Conservation (phyloP, 2,329 filamentous ascomycete genomes). For the Cordyceps cateniannulata region DNA sequence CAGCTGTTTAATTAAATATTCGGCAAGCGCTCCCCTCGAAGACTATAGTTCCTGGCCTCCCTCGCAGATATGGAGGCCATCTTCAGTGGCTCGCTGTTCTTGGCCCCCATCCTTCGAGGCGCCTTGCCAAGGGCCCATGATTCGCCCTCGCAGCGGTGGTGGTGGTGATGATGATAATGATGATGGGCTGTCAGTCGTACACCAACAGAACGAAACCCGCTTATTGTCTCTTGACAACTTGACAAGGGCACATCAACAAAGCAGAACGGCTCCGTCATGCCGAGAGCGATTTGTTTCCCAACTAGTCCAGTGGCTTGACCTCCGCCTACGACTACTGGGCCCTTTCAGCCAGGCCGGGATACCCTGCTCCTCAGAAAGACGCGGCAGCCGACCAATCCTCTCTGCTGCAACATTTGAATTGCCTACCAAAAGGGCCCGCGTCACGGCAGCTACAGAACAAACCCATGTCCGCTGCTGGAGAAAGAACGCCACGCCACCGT, state of each 20-base stretch:
- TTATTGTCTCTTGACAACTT: background rate
- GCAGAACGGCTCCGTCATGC: background rate
- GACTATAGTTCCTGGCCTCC: background rate
- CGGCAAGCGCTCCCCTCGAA: background rate
- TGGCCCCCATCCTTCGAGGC: background rate
- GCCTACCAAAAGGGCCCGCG: no score
- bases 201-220: background rate
- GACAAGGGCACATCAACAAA: no score
- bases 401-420: background rate
- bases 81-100: background rate
- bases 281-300: background rate
- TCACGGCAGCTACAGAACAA: background rate
- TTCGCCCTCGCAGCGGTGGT: background rate
- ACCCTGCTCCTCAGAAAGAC: background rate
- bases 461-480: background rate
- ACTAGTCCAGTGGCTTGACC: background rate
- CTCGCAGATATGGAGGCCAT: background rate
- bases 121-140: background rate
- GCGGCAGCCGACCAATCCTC: background rate
- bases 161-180: background rate
- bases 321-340: background rate
- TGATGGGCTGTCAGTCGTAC: background rate
- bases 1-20: background rate
- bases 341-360: constrained; percentile 1
- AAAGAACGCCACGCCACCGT: background rate